Conservation (phyloP, 805 yeast genomes). For the Metschnikowia bowlesiae region DNA sequence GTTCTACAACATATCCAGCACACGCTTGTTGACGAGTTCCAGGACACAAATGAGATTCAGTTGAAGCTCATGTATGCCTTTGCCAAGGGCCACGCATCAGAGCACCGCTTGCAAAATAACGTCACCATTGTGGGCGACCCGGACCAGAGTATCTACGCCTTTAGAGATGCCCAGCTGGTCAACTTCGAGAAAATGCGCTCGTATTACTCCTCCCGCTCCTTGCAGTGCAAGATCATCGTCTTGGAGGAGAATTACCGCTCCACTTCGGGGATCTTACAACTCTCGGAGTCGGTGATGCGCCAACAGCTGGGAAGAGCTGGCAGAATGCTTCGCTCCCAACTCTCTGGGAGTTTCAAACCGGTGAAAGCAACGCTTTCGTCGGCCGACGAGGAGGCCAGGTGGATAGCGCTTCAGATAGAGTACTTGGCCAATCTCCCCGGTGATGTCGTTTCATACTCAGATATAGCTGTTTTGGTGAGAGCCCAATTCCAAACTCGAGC, state of each 20-base stretch:
- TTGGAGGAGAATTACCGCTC: conserved; percentile 79
- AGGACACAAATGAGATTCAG: conserved; percentile 82
- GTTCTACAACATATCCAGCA: conserved; percentile 54
- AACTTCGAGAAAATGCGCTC: conserved; percentile 59
- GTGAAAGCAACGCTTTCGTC: conserved; percentile 38
- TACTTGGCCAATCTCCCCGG: conserved; percentile 44
- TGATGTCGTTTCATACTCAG: conserved; percentile 44
- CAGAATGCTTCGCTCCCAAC: conserved; percentile 46
- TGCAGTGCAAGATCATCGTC: conserved; percentile 29
- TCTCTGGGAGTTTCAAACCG: conserved; percentile 41
- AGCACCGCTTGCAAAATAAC: conserved; percentile 36
- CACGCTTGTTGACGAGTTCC: conserved; percentile 90
- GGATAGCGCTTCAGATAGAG: conserved; percentile 53
- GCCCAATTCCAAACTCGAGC: conserved; percentile 46
- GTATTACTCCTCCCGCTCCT: conserved; percentile 25
- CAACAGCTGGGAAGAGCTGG: conserved; percentile 48
- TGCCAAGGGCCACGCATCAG: conserved; percentile 33
- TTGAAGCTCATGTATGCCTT: conserved; percentile 56
- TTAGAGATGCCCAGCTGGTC: conserved; percentile 69
- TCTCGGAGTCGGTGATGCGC: conserved; percentile 63
- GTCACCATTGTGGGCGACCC: conserved; percentile 95
- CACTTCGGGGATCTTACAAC: conserved; percentile 55
- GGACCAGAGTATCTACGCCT: conserved; percentile 90
- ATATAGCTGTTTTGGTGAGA: conserved; percentile 70
- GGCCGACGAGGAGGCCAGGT: conserved; percentile 52